phyloP scores from a whole-genome alignment of 345 rosid species.

The Lepidium africanum region DNA sequence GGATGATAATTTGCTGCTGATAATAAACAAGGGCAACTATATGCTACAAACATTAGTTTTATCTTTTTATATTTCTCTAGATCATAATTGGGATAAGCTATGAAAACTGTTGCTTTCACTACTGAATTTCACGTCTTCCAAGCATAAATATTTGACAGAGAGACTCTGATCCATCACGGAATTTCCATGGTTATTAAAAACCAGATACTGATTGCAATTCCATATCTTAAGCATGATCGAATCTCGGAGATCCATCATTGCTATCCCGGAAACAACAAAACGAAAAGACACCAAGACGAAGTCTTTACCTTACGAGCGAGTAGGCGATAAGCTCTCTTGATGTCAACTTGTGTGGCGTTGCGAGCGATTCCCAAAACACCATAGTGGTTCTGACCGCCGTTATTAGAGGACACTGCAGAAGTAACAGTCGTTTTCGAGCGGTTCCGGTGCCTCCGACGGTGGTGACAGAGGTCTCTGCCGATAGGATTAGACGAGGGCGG shows the following conservation, averaged over 20 bases:
- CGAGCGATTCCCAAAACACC: slow-evolving; percentile 60
- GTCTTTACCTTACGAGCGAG: slow-evolving; percentile 73
- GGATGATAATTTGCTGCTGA: not conserved
- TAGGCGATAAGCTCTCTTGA: slow-evolving; percentile 75
- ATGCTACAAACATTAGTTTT: too few species aligned
- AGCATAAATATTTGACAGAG: too few species aligned
- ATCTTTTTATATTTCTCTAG: not conserved
- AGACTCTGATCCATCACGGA: too few species aligned
- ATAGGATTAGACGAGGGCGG: not conserved
- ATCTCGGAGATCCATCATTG: not conserved
- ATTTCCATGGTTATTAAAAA: not conserved
- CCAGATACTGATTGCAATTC: not conserved
- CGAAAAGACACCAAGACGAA: not conserved
- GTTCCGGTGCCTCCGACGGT: slow-evolving; percentile 19
- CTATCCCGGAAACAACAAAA: not conserved
- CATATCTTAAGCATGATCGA: not conserved
- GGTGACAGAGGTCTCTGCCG: slow-evolving; percentile 15
- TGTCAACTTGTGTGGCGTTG: slow-evolving; percentile 51
- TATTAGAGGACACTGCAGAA: slow-evolving; percentile 25
- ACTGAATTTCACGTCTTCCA: not conserved
- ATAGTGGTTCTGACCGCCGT: slow-evolving; percentile 57
- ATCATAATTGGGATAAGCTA: not conserved
- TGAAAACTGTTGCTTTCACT: not conserved
- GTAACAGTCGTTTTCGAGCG: slow-evolving; percentile 25
- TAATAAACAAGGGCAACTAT: not conserved